phyloP scores from a whole-genome alignment of 148 eudicot genomes.

The Limonium bicolor region DNA sequence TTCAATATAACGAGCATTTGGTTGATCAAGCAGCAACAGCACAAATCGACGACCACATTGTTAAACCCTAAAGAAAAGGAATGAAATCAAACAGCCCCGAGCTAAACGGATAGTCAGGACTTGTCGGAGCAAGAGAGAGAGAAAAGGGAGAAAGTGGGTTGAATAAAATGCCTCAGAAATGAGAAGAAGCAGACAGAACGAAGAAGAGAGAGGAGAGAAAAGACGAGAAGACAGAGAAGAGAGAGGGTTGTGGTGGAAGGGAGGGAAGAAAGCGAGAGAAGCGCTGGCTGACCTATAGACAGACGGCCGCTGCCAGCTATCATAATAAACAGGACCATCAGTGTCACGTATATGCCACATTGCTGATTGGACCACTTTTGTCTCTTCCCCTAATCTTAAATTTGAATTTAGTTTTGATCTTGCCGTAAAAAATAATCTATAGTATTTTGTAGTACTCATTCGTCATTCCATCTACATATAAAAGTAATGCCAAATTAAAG shows the following conservation, averaged over 20 bases:
- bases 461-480: too few species aligned
- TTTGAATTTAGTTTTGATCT: too few species aligned
- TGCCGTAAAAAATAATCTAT: too few species aligned
- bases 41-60: neutral
- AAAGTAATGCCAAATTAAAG: too few species aligned
- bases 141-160: too few species aligned
- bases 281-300: neutral
- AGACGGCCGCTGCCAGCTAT: slow-evolving; percentile 7
- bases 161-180: neutral
- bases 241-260: slow-evolving; percentile 1
- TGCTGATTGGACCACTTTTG: slow-evolving; percentile 6
- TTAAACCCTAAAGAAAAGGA: slow-evolving; percentile 1
- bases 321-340: neutral
- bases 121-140: neutral
- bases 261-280: slow-evolving; percentile 5
- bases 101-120: neutral
- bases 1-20: neutral
- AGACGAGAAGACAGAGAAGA: neutral
- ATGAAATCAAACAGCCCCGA: neutral
- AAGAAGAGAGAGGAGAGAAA: neutral
- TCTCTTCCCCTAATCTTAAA: neutral
- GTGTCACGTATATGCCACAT: neutral
- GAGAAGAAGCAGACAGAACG: neutral
- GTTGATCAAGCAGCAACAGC: neutral
- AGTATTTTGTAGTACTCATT: too few species aligned